phyloP scores from a whole-genome alignment of 352 stramenopile genomes.

The Pythium folliculosum region DNA sequence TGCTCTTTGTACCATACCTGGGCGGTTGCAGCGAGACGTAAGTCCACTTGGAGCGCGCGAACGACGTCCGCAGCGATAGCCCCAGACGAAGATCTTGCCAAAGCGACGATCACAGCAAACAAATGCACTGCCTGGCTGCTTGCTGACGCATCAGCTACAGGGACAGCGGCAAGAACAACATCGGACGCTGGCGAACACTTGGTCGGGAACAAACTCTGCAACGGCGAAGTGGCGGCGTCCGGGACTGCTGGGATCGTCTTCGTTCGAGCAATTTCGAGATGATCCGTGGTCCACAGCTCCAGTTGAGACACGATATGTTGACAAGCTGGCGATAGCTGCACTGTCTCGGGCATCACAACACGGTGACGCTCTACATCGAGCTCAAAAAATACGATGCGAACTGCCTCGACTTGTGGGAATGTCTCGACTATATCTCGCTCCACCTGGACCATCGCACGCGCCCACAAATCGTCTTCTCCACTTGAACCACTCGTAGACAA shows the following conservation, averaged over 20 bases:
- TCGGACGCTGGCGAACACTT: too few relatives aligned
- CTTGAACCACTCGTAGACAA: background rate
- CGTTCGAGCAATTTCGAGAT: background rate
- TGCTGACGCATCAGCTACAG: too few relatives aligned
- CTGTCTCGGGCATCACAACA: background rate
- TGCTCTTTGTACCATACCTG: background rate
- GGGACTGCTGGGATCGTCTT: background rate
- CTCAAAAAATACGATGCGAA: background rate
- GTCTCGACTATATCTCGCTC: background rate
- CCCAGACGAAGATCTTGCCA: background rate
- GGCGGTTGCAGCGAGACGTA: background rate
- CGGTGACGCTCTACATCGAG: background rate
- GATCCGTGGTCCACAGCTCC: slow-evolving; percentile 1
- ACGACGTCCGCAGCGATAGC: background rate
- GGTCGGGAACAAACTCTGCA: background rate
- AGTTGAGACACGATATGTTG: background rate
- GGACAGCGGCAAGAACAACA: background rate
- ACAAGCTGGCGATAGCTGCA: background rate
- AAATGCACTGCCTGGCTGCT: background rate
- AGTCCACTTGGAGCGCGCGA: slow-evolving; percentile 9
- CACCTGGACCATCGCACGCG: background rate
- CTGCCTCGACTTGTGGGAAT: background rate
- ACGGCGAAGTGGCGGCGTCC: background rate
- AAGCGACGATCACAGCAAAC: slow-evolving; percentile 1
- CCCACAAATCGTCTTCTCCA: background rate